These are phyloP conservation scores for Mrakia blollopis DNA, from an alignment of 768 basidiomycete genomes.

Conservation along the genomic window DNA sequence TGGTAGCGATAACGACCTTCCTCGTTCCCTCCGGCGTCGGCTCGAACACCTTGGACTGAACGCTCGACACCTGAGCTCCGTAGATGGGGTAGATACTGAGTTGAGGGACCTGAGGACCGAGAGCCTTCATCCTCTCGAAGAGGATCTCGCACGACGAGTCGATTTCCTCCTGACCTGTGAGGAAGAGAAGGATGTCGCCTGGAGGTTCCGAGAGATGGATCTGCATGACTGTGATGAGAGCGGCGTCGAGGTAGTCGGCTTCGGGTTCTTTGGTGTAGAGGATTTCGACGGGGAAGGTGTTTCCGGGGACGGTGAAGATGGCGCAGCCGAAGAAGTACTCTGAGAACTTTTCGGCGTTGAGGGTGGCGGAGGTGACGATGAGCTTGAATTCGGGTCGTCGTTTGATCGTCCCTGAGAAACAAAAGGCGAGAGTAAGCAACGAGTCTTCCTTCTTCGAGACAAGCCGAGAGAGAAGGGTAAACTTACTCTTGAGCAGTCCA, in stretches of 20 bases:
- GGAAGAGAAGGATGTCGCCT: conserved; percentile 91
- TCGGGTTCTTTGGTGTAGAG: conserved; percentile 99
- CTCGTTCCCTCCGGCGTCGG: conserved; percentile 97
- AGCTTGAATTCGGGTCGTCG: conserved; percentile 92
- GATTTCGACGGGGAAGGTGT: conserved; percentile 96
- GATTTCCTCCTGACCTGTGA: conserved; percentile 98
- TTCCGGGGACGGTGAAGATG: conserved; percentile 99
- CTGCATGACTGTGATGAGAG: conserved; percentile 98
- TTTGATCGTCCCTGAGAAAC: conserved; percentile 75
- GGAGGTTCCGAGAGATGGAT: conserved; percentile 97
- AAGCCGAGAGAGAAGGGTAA: conserved; percentile 43
- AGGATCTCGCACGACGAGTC: conserved; percentile 96
- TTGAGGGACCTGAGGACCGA: conserved; percentile 97
- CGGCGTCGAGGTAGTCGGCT: conserved; percentile 92
- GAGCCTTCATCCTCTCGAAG: conserved; percentile 96
- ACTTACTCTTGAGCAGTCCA: conserved; percentile 79
- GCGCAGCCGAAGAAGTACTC: conserved; percentile 99
- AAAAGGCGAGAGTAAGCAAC: conserved; percentile 33
- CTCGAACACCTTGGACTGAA: conserved; percentile 96
- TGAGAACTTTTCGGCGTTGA: conserved; percentile 99
- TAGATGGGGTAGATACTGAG: conserved; percentile 96
- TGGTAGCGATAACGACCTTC: conserved; percentile 98
- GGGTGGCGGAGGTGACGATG: conserved; percentile 95
- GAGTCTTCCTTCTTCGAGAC: not conserved
- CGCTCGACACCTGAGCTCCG: conserved; percentile 94